Conservation (phyloP, 2,329 filamentous ascomycete species). For the Hypoxylon sp. region DNA sequence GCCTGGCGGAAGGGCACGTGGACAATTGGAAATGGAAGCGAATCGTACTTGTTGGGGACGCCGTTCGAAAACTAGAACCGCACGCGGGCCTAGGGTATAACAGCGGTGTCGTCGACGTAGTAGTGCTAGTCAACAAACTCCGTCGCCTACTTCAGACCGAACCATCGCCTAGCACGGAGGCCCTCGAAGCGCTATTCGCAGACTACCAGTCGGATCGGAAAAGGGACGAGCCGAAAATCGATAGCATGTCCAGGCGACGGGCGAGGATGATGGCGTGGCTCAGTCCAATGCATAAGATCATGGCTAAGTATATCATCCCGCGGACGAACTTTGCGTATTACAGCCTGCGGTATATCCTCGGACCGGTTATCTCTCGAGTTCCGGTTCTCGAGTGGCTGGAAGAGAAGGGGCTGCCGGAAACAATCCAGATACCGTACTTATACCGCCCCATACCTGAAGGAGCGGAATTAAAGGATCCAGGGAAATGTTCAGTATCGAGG, state of each 20-base stretch:
- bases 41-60: constrained; percentile 53
- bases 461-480: neutral
- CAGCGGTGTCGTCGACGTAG: constrained; percentile 47
- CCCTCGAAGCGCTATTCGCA: constrained; percentile 40
- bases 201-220: constrained; percentile 43
- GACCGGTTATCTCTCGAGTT: constrained; percentile 29
- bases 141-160: constrained; percentile 32
- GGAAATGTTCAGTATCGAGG: constrained; percentile 1
- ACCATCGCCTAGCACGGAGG: constrained; percentile 30
- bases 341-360: constrained; percentile 29
- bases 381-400: constrained; percentile 46
- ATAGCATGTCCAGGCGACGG: constrained; percentile 36
- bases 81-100: constrained; percentile 52
- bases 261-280: constrained; percentile 40
- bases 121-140: constrained; percentile 47
- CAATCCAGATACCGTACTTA: constrained; percentile 39
- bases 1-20: constrained; percentile 52
- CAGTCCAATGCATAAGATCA: constrained; percentile 33
- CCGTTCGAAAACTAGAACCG: constrained; percentile 53
- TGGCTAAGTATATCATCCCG: constrained; percentile 34
- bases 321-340: constrained; percentile 23
- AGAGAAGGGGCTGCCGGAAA: constrained; percentile 36
- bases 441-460: constrained; percentile 25
- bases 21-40: constrained; percentile 49
- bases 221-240: constrained; percentile 39